These are phyloP conservation scores for Botryosphaeria dothidea DNA, from an alignment of 2,329 filamentous ascomycete species.

Conservation along the genomic window DNA sequence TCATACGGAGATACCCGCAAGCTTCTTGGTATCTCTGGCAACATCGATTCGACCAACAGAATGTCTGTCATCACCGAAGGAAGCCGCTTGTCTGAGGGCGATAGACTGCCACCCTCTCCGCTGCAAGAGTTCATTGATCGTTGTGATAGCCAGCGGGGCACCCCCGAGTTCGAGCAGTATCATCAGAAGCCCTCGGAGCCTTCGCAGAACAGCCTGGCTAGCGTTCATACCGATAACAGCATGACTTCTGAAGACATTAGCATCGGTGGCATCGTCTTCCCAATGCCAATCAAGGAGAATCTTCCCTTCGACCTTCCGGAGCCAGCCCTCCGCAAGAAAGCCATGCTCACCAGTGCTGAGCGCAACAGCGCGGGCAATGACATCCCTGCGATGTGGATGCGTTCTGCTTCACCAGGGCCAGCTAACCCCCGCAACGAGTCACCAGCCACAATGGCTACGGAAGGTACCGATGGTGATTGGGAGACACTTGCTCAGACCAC, in stretches of 20 bases:
- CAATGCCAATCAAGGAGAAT: neutral
- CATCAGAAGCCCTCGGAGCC: neutral
- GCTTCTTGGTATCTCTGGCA: slow-evolving; percentile 11
- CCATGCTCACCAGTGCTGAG: neutral
- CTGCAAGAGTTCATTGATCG: neutral
- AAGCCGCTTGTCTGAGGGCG: neutral
- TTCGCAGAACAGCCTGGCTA: neutral
- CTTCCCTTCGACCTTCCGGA: neutral
- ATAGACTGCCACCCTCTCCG: neutral
- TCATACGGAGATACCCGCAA: slow-evolving; percentile 19
- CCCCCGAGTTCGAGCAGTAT: neutral
- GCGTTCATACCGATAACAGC: neutral
- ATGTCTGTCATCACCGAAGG: neutral
- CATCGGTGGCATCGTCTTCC: neutral
- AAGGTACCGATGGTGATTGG: slow-evolving; percentile 34
- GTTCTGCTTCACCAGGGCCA: neutral
- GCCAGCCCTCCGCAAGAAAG: neutral
- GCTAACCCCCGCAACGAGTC: slow-evolving; percentile 15
- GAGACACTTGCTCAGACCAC: slow-evolving; percentile 32
- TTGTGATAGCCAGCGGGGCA: neutral
- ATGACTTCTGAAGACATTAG: neutral
- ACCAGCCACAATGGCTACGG: neutral
- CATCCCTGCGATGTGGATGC: slow-evolving; percentile 11
- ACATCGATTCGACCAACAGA: neutral
- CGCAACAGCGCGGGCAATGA: neutral